These are phyloP conservation scores for Tetrahymena elliotti DNA, from an alignment of 73 alveolate genomes.

Conservation along the genomic window DNA sequence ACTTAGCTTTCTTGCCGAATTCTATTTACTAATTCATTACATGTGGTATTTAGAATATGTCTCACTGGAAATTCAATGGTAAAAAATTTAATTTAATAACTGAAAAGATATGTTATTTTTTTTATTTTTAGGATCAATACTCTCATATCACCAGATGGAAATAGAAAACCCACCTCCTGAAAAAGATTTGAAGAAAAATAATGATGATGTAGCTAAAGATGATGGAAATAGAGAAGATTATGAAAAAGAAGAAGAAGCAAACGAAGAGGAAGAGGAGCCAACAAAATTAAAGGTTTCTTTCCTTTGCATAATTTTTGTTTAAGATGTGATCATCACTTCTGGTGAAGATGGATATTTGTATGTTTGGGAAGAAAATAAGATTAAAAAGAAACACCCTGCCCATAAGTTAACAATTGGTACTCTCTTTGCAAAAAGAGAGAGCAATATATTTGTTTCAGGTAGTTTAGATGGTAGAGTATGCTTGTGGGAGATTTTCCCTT, in stretches of 20 bases:
- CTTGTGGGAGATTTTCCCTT: constrained; percentile 51
- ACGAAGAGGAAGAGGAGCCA: constrained; percentile 16
- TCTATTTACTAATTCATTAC: constrained; percentile 82
- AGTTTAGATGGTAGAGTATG: constrained; percentile 75
- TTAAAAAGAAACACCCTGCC: constrained; percentile 64
- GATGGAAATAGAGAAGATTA: constrained; percentile 9
- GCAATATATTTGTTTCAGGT: constrained; percentile 63
- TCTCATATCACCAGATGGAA: constrained; percentile 34
- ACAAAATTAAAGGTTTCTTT: constrained; percentile 13
- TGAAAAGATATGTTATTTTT: not conserved
- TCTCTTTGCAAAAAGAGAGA: constrained; percentile 56
- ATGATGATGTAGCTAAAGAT: not conserved
- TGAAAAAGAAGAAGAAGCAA: constrained; percentile 3
- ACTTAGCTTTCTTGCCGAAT: constrained; percentile 80
- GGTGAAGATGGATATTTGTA: constrained; percentile 39
- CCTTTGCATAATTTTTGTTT: constrained; percentile 24
- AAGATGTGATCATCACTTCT: constrained; percentile 35
- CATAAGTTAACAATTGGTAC: constrained; percentile 52
- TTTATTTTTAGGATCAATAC: constrained; percentile 3
- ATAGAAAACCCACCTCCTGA: constrained; percentile 35
- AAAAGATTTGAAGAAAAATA: not conserved
- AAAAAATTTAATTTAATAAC: not conserved
- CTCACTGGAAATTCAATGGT: constrained; percentile 68
- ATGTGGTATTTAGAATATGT: constrained; percentile 91
- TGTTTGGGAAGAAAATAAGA: constrained; percentile 67